Conservation (phyloP, 1,139 yeast species). For the Lodderomyces parapsilosis region DNA sequence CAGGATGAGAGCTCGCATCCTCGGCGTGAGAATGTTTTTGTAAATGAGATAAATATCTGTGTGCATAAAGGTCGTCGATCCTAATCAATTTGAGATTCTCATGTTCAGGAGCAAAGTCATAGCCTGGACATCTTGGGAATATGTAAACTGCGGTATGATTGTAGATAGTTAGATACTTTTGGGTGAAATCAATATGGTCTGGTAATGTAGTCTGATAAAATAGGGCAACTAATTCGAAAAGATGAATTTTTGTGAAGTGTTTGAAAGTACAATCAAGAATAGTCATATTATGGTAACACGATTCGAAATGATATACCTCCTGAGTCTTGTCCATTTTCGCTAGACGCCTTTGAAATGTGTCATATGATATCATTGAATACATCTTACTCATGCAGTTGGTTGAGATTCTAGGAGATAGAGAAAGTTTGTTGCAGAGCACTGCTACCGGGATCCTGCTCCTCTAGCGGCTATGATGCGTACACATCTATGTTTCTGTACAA, state of each 20-base stretch:
- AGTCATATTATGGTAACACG: background rate
- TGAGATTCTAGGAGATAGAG: background rate
- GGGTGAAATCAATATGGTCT: too few species aligned
- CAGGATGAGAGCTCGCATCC: too few species aligned
- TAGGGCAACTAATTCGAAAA: too few species aligned
- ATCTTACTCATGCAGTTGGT: background rate
- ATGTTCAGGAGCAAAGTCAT: too few species aligned
- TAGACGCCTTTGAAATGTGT: background rate
- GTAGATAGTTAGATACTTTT: too few species aligned
- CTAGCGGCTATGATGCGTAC: background rate
- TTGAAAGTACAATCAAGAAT: background rate
- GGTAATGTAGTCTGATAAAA: too few species aligned
- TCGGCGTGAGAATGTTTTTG: too few species aligned
- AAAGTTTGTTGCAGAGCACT: background rate
- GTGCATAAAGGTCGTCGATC: too few species aligned
- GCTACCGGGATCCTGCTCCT: background rate
- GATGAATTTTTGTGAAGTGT: background rate
- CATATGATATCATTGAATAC: background rate
- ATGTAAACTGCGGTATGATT: too few species aligned
- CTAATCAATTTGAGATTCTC: too few species aligned
- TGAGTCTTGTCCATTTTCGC: slow-evolving; percentile 1
- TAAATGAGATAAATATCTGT: too few species aligned
- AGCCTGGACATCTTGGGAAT: too few species aligned
- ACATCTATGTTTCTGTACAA: slow-evolving; percentile 1
- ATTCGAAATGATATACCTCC: background rate